These are phyloP conservation scores for Trypanosoma avium DNA, from an alignment of 208 protist genomes.

Conservation along the genomic window DNA sequence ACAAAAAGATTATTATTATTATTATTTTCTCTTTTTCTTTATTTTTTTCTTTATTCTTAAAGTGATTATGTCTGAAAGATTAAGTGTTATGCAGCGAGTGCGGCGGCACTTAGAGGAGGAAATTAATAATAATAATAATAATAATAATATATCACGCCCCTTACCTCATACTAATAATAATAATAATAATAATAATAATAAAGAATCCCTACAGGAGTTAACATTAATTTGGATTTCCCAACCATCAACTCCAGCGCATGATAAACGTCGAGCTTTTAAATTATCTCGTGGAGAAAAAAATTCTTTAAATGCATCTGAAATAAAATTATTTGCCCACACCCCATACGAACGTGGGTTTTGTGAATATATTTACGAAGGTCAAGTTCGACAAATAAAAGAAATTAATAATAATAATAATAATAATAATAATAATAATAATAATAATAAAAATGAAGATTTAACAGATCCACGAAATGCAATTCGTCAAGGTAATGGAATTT, in stretches of 20 bases:
- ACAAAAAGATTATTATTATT: constrained; percentile 18
- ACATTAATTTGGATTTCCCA: constrained; percentile 26
- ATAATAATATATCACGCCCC: no score
- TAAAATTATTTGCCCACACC: constrained; percentile 14
- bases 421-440: no score
- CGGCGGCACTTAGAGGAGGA: constrained; percentile 7
- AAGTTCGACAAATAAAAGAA: neutral
- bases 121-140: no score
- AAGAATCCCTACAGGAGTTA: constrained; percentile 3
- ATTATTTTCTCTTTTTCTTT: constrained; percentile 4
- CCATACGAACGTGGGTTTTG: constrained; percentile 17
- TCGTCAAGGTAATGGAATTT: constrained; percentile 68
- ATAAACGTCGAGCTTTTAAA: constrained; percentile 10
- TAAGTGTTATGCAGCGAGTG: constrained; percentile 15
- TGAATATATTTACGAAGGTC: constrained; percentile 27
- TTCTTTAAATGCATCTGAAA: constrained; percentile 1
- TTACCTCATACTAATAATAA: no score
- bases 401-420: no score
- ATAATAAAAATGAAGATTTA: no score
- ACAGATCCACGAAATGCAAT: constrained; percentile 20
- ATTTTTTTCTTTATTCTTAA: neutral
- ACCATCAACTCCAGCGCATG: neutral
- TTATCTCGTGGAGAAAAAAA: constrained; percentile 17
- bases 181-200: no score
- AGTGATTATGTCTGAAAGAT: neutral